Base-by-base conservation (phyloP, 805 yeast genomes). In the Candida nitratophila region DNA sequence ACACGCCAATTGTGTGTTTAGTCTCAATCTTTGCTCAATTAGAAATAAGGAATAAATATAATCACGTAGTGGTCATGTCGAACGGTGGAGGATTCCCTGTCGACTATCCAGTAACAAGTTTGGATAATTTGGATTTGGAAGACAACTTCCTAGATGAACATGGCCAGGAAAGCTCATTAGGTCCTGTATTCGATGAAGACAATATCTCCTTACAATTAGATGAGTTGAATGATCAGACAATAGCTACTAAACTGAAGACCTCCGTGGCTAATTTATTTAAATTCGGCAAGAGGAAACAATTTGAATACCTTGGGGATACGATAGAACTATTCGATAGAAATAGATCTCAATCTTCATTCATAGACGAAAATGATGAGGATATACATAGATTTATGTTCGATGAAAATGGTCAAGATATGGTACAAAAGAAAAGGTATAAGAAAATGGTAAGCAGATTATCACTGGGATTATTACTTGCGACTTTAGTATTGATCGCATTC, bases 21-120 rank as follows among this genome's bases (percentile, higher is more conserved):
- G n/a, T n/a, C n/a, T n/a, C n/a, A n/a, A n/a, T n/a, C n/a, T n/a
- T n/a, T n/a, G n/a, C n/a, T n/a, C n/a, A n/a, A n/a, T n/a, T n/a
- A n/a, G n/a, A n/a, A n/a, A n/a, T n/a, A n/a, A n/a, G n/a, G n/a
- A n/a, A n/a, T n/a, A n/a, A n/a, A n/a, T n/a, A n/a, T n/a, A n/a
- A n/a, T n/a, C n/a, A n/a, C n/a, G n/a, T n/a, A 29, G 15, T 29
- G 5, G 16, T 27, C 9, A 34, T 34, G 37, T 34, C 37, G 3
- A 34, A 16, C 11, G 24, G 15, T 9, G 20, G 24, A 21, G 51
- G 52, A 10, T 57, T 57, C 44, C 55, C 50, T 1, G 74, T 70
- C 7, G 86, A 79, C 48, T 55, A 75, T 3, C 85, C 84, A 0
- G 66, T 79, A 4, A 74, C 80, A 0, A 71, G 79, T 52, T 59